Evolutionary conservation across 805 yeast genomes (phyloP).

Genomic region (Starmera amethionina): DNA sequence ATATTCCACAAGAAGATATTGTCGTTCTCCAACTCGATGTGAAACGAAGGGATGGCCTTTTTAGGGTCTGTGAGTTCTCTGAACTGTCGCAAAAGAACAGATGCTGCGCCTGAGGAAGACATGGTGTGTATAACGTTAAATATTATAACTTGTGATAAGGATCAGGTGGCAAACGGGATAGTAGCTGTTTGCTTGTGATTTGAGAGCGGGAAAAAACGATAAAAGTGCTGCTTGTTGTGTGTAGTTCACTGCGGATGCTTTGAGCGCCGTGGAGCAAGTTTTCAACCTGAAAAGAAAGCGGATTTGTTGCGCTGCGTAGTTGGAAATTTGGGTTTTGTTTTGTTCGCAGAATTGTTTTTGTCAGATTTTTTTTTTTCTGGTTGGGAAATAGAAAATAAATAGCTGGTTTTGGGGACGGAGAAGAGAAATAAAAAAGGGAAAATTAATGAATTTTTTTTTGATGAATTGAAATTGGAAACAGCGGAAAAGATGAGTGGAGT

Average conservation of each 20-base stretch:
- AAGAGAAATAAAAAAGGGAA: background rate
- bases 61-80: conserved; percentile 90
- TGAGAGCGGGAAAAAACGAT: background rate
- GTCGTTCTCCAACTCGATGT: conserved; percentile 57
- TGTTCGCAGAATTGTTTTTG: too few species aligned
- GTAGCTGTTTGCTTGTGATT: background rate
- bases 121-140: background rate
- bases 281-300: background rate
- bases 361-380: too few species aligned
- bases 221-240: background rate
- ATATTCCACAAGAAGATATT: conserved; percentile 66
- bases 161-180: background rate
- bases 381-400: too few species aligned
- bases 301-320: background rate
- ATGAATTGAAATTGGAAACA: background rate
- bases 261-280: background rate
- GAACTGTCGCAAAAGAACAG: conserved; percentile 85
- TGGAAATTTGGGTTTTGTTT: too few species aligned
- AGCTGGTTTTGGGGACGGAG: too few species aligned
- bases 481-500: too few species aligned
- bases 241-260: background rate
- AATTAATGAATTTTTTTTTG: background rate
- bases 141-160: background rate
- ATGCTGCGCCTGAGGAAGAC: conserved; percentile 45
- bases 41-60: conserved; percentile 64